Base-by-base conservation (phyloP, 2,329 filamentous ascomycete genomes). In the Tricladium varicosporioides region DNA sequence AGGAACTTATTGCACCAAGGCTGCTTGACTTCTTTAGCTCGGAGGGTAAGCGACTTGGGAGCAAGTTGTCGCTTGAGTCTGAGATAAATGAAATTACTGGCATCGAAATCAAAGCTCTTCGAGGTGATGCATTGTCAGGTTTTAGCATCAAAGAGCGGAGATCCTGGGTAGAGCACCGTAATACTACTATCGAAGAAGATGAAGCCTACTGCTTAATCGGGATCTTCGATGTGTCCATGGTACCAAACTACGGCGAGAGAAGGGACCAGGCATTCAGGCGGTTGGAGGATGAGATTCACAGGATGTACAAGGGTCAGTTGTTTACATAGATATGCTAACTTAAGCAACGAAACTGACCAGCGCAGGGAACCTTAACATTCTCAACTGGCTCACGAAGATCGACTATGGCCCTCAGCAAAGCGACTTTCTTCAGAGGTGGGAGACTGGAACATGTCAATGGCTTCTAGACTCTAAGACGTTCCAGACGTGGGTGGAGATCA, bases 161-260 rank as follows among this genome's bases (percentile, higher is more conserved):
- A 71, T 73, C 72, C 0, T 77, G 74, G 75, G 75, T 73, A 3
- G 66, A 73, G 1, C 51, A 62, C 8, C 68, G 75, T 0, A 48
- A 63, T 1, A 75, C 74, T 0, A 70, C 67, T 0, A 61, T 72
- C 9, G 14, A 54, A 0, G 76, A 79, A 46, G 77, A 78, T 49
- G 67, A 68, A 31, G 74, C 74, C 0, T 79, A 78, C 40, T 76
- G 69, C 14, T 64, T 79, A 0, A 57, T 79, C 5, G 76, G 76
- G 0, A 67, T 79, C 0, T 78, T 79, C 31, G 65, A 67, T 2
- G 68, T 79, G 14, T 73, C 73, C 36, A 76, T 79, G 71, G 70
- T 75, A 0, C 60, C 76, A 3, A 49, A 77, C 0, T 79, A 78
- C 50, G 46, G 76, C 0, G 71, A 75, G 48, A 70, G 71, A 0